Conservation (phyloP, 768 basidiomycete genomes). For the Leccinum variicolor region DNA sequence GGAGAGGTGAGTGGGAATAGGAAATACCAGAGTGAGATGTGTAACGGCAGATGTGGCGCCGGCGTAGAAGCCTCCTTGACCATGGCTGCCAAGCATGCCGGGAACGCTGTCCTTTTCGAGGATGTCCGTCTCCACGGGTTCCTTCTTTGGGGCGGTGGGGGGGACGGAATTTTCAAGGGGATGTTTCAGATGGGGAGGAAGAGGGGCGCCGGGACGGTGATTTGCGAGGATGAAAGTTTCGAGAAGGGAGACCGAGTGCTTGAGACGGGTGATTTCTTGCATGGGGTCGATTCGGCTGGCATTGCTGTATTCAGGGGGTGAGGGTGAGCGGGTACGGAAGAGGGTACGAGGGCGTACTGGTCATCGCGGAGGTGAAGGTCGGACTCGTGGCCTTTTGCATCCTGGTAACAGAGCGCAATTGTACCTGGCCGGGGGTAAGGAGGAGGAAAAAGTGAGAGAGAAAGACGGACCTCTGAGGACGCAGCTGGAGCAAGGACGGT, state of each 20-base stretch:
- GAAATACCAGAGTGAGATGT: conserved; percentile 57
- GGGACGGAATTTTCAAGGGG: conserved; percentile 19
- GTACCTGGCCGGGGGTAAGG: conserved; percentile 51
- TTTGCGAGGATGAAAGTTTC: conserved; percentile 35
- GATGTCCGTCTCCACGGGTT: conserved; percentile 45
- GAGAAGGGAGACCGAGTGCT: conserved; percentile 39
- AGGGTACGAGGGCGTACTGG: conserved; percentile 17
- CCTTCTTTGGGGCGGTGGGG: conserved; percentile 50
- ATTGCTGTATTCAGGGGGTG: conserved; percentile 27
- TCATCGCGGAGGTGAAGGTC: conserved; percentile 57
- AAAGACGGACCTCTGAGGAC: conserved; percentile 65
- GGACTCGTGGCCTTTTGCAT: conserved; percentile 62
- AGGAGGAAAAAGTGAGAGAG: conserved; percentile 3
- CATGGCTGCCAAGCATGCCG: conserved; percentile 64
- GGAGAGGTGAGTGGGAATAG: conserved; percentile 8
- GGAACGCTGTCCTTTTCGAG: conserved; percentile 49
- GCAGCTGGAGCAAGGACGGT: conserved; percentile 86
- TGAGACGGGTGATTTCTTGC: conserved; percentile 39
- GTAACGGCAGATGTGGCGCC: conserved; percentile 77
- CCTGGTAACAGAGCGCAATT: conserved; percentile 76
- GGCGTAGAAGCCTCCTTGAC: conserved; percentile 67
- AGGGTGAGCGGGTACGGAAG: conserved; percentile 35
- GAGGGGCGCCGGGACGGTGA: conserved; percentile 20
- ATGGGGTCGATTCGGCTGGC: conserved; percentile 36
- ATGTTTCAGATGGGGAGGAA: conserved; percentile 28